Base-by-base conservation (phyloP, 2,329 filamentous ascomycete genomes). In the Pseudopithomyces chartarum region DNA sequence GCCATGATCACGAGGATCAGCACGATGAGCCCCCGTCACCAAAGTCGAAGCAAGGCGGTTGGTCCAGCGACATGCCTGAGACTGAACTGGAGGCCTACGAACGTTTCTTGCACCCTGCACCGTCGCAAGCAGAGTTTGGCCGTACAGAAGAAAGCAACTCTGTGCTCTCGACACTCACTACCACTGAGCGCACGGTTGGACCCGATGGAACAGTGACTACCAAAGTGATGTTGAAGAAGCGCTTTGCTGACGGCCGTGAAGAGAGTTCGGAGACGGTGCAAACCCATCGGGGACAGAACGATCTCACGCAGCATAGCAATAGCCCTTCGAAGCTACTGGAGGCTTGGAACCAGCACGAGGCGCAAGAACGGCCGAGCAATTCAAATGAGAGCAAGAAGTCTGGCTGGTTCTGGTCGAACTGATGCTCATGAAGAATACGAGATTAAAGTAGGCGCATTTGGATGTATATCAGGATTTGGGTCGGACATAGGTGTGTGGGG, bases 181-280 rank as follows among this genome's bases (percentile, higher is more conserved):
- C 80, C 0, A 87, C 84, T 2, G 80, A 85, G 59, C 82, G 82
- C 3, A 81, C 78, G 3, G 81, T 80, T 2, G 74, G 82, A 1
- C 77, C 83, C 0, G 85, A 88, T 66, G 86, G 86, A 12, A 83
- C 82, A 0, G 73, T 86, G 2, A 82, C 83, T 8, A 87, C 83
- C 0, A 86, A 83, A 62, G 80, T 81, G 1, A 75, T 85, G 10
- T 73, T 85, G 15, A 87, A 84, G 59, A 84, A 82, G 64, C 79
- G 82, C 2, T 88, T 86, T 63, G 76, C 82, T 1, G 85, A 88
- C 73, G 86, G 86, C 0, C 78, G 80, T 3, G 85, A 87, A 65
- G 85, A 87, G 67, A 84, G 73, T 33, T 80, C 82, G 8, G 83
- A 86, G 62, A 84, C 81, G 7, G 73, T 82, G 3, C 81, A 86